Percentiles rank a stretch among this genome's conserved stretches.
These are phyloP conservation scores for Heliocybe sulcata DNA, from an alignment of 1,284 basidiomycete species.

Conservation along the genomic window DNA sequence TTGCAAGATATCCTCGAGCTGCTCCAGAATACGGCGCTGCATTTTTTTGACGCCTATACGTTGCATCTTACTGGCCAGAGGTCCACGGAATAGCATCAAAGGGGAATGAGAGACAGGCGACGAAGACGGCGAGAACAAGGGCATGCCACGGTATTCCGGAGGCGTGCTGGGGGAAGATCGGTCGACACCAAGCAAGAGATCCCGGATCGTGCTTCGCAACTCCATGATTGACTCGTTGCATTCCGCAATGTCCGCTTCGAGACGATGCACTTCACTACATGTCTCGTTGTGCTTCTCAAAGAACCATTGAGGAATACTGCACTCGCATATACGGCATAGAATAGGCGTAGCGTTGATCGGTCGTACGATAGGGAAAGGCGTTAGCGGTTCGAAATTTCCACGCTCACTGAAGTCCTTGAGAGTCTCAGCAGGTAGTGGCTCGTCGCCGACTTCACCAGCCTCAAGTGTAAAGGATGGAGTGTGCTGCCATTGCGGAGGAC, in stretches of 20 bases:
- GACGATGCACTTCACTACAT: conserved; percentile 92
- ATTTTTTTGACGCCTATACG: conserved; percentile 76
- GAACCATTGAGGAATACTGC: conserved; percentile 96
- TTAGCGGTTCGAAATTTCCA: conserved; percentile 37
- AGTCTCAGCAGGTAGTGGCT: conserved; percentile 29
- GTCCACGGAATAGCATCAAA: conserved; percentile 59
- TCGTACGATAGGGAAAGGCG: conserved; percentile 65
- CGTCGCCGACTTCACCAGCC: conserved; percentile 43
- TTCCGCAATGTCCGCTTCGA: conserved; percentile 92
- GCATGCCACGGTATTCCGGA: conserved; percentile 86
- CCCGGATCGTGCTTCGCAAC: conserved; percentile 75
- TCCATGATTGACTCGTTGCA: conserved; percentile 92
- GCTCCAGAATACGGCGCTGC: conserved; percentile 75
- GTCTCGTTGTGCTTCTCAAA: conserved; percentile 99
- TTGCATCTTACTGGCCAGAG: conserved; percentile 60
- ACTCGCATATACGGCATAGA: conserved; percentile 97
- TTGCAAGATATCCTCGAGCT: conserved; percentile 80
- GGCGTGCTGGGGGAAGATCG: conserved; percentile 50
- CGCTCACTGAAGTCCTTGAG: conserved; percentile 18
- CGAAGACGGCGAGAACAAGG: conserved; percentile 66
- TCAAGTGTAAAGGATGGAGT: conserved; percentile 44
- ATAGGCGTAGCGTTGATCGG: conserved; percentile 83
- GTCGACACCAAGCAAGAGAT: conserved; percentile 60
- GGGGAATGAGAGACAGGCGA: conserved; percentile 65
- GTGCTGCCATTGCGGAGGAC: conserved; percentile 58